Evolutionary conservation across 768 basidiomycete species (phyloP), one percentile per base, ranked within the genome.

Genomic region (Tubosaeta brunneosetosa): DNA sequence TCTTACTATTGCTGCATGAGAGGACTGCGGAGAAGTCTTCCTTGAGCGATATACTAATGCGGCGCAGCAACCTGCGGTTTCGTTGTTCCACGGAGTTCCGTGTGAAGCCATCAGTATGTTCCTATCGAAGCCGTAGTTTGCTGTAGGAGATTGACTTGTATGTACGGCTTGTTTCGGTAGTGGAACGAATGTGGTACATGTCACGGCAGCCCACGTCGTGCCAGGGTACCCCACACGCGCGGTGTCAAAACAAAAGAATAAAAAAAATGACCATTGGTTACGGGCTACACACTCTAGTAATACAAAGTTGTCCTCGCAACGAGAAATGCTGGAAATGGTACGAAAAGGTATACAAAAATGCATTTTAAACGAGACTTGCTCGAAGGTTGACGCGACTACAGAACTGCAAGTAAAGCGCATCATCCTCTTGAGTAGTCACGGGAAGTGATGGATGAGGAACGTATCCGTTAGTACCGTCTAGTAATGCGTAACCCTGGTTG

Each of bases 391-490:
- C 63, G 42, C 31, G 45, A 5, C 53, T 37, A 10, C 29, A 43
- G 36, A 66, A 52, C 4, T 52, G 55, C 46, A 44, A 19, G 34
- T 51, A 56, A 31, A 1, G 6, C 29, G 55, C 47, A 8, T 48
- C 42, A 4, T 66, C 64, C 26, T 65, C 62, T 12, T 57, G 14
- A 22, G 19, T 26, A 17, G 58, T 25, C n/a, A 3, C 17, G 6
- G 52, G 41, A 13, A 59, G 17, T 10, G 52, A 40, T 10, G 54
- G 52, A 19, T 68, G 53, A 27, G 60, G 54, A 13, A 70, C 26
- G 25, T 62, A 70, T 17, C 67, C 67, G 16, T 44, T 42, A 3
- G 47, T n/a, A 9, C 41, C 42, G 14, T 70, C 62, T 3, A 68
- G 55, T 1, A 66, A 27, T 2, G 65, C 55, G 42, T 68, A 68